These are phyloP conservation scores for Amauroascus verrucosus DNA, from an alignment of 2,329 filamentous ascomycete genomes.

Conservation along the genomic window DNA sequence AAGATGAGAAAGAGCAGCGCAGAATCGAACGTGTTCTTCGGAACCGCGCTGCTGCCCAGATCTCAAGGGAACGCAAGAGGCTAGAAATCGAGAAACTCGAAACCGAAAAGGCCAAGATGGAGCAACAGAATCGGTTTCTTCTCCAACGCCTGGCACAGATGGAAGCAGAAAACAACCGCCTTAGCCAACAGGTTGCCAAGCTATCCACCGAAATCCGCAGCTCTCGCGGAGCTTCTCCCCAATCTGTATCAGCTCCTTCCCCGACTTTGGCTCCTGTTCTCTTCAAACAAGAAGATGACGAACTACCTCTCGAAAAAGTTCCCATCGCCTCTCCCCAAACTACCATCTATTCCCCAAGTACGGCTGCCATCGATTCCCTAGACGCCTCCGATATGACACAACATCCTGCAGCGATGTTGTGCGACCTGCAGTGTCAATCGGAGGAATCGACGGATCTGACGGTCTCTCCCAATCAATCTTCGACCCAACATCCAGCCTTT, in stretches of 20 bases:
- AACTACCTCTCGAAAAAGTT: constrained; percentile 33
- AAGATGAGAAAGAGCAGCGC: constrained; percentile 96
- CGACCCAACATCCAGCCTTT: constrained; percentile 30
- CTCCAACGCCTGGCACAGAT: constrained; percentile 53
- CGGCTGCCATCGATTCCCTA: constrained; percentile 37
- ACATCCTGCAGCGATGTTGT: constrained; percentile 99
- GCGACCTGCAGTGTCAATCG: constrained; percentile 99
- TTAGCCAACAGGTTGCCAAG: constrained; percentile 43
- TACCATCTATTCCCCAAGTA: constrained; percentile 32
- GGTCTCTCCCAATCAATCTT: constrained; percentile 34
- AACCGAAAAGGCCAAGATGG: constrained; percentile 52
- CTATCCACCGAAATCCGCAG: constrained; percentile 38
- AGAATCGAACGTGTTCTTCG: constrained; percentile 94
- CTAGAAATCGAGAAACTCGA: constrained; percentile 77
- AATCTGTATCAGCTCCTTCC: constrained; percentile 28
- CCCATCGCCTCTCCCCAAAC: constrained; percentile 30
- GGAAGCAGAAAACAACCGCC: constrained; percentile 44
- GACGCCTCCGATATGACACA: constrained; percentile 86
- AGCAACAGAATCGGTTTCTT: constrained; percentile 62
- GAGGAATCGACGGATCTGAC: constrained; percentile 44
- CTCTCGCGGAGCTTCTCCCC: constrained; percentile 32
- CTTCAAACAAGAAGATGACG: constrained; percentile 38
- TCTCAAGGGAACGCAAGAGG: constrained; percentile 86
- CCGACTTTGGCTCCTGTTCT: constrained; percentile 33
- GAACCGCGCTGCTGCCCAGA: constrained; percentile 91